Percentiles rank a stretch among this genome's conserved stretches.
Conservation (phyloP, 1,284 basidiomycete species). For the Pseudozyma sp. region DNA sequence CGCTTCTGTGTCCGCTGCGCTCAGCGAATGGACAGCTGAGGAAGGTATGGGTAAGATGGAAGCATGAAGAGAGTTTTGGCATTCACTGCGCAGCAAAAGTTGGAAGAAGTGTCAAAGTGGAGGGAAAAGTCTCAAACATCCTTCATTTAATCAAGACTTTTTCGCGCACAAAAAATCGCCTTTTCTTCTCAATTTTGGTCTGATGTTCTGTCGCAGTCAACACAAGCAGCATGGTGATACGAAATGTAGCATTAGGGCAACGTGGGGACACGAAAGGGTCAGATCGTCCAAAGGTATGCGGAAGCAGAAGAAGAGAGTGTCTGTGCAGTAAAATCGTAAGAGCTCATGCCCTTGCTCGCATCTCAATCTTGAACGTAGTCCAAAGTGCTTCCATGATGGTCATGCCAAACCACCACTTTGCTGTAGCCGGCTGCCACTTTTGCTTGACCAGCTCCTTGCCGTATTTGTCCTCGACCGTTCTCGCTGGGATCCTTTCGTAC, state of each 20-base stretch:
- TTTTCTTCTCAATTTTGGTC: background rate
- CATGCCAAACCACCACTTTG: constrained; percentile 35
- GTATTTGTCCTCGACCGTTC: constrained; percentile 23
- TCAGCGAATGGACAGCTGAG: too few relatives aligned
- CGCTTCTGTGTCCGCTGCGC: background rate
- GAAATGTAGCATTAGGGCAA: background rate
- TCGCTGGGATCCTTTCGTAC: constrained; percentile 39
- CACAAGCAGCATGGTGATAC: background rate
- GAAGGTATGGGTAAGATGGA: too few relatives aligned
- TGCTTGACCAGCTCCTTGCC: constrained; percentile 13
- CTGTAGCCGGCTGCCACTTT: constrained; percentile 46
- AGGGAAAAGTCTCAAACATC: too few relatives aligned
- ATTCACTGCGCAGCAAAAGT: too few relatives aligned
- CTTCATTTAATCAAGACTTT: too few relatives aligned
- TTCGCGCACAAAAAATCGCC: too few relatives aligned
- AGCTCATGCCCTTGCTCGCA: constrained; percentile 28
- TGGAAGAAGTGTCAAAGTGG: too few relatives aligned
- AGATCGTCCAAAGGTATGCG: too few relatives aligned
- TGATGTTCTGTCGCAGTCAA: background rate
- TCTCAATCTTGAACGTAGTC: constrained; percentile 46
- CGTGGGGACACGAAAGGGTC: background rate
- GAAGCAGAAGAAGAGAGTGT: too few relatives aligned
- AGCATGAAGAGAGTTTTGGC: too few relatives aligned
- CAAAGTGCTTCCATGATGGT: constrained; percentile 41
- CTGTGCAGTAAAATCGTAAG: too few relatives aligned